Evolutionary conservation across 345 rosid genomes (phyloP).

Genomic region (Rhodamnia argentea): DNA sequence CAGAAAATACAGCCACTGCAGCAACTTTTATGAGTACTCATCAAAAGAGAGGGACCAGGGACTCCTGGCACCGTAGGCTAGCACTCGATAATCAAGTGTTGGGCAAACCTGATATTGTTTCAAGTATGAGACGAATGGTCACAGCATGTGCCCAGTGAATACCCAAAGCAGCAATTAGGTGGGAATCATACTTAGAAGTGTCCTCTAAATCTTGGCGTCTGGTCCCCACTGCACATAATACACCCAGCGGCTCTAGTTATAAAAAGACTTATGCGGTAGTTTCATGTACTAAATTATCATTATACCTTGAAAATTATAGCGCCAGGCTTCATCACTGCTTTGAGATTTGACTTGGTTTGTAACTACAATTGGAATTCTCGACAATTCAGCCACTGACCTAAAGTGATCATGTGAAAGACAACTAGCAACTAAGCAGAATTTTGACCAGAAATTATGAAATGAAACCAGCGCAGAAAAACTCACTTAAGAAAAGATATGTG

Average conservation of each 20-base stretch:
- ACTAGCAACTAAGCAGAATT: neutral
- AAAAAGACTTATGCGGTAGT: neutral
- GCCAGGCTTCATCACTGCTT: conserved; percentile 31
- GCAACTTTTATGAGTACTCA: neutral
- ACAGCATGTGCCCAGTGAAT: conserved; percentile 88
- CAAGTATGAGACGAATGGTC: conserved; percentile 64
- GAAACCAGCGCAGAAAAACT: neutral
- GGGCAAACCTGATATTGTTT: conserved; percentile 54
- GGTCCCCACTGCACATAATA: conserved; percentile 24
- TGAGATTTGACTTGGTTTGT: conserved; percentile 91
- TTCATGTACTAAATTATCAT: conserved; percentile 5
- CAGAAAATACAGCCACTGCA: neutral
- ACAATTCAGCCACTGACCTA: conserved; percentile 82
- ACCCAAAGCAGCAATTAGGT: conserved; percentile 76
- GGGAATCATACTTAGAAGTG: conserved; percentile 35
- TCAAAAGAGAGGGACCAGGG: neutral
- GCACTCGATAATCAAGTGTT: neutral
- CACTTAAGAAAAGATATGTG: conserved; percentile 82
- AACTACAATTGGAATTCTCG: conserved; percentile 70
- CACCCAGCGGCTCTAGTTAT: neutral
- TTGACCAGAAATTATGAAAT: neutral
- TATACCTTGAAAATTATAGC: conserved; percentile 65
- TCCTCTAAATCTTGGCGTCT: conserved; percentile 21
- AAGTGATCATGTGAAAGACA: neutral
- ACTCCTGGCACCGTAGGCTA: neutral